Conservation (phyloP, 306 rosid genomes). For the Cajanus cajan region DNA sequence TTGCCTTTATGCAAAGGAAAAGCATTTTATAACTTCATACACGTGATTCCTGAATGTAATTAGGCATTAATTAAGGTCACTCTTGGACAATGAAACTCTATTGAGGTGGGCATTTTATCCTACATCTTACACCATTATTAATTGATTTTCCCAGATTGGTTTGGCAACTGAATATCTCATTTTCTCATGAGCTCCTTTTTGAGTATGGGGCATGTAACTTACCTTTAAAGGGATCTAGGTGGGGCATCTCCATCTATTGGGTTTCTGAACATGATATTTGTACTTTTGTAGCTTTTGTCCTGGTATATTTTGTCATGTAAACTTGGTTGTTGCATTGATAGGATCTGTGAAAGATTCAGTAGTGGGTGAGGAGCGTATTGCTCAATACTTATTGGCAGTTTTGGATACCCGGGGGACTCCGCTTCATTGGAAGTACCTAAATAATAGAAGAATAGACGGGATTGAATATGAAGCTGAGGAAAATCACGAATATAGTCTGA, state of each 20-base stretch:
- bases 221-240: neutral
- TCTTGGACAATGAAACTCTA: neutral
- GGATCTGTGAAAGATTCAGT: constrained; percentile 92
- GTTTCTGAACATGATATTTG: constrained; percentile 7
- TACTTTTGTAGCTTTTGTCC: neutral
- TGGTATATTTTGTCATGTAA: constrained; percentile 15
- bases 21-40: neutral
- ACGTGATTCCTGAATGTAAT: neutral
- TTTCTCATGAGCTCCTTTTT: neutral
- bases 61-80: neutral
- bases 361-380: constrained; percentile 93
- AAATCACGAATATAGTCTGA: constrained; percentile 51
- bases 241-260: constrained; percentile 6
- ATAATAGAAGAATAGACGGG: constrained; percentile 62
- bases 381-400: constrained; percentile 81
- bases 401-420: constrained; percentile 74
- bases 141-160: neutral
- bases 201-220: neutral
- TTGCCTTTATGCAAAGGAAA: neutral
- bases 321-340: constrained; percentile 37
- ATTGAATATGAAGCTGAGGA: constrained; percentile 45
- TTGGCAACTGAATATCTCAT: neutral
- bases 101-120: neutral
- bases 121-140: neutral
- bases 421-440: constrained; percentile 73